Evolutionary conservation across 257 asterid genomes (phyloP).

Genomic region (Nemophila menziesii): DNA sequence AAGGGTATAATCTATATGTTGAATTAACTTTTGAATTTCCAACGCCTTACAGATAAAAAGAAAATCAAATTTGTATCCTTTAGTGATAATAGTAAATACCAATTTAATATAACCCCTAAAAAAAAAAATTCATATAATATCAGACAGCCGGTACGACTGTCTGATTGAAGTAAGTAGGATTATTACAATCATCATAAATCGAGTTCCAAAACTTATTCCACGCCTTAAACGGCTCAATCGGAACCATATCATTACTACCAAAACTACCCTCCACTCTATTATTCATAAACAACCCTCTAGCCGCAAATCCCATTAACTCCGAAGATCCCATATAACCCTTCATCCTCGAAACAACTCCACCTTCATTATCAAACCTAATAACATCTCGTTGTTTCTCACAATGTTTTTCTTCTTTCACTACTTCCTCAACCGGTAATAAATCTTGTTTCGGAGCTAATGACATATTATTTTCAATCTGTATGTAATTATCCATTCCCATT

Average conservation of each 20-base stretch:
- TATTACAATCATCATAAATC: slow-evolving; percentile 16
- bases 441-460: slow-evolving; percentile 12
- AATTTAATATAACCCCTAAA: too few species aligned
- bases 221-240: slow-evolving; percentile 39
- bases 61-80: too few species aligned
- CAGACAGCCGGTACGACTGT: too few species aligned
- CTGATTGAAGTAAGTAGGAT: slow-evolving; percentile 18
- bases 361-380: slow-evolving; percentile 23
- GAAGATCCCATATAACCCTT: slow-evolving; percentile 41
- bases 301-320: slow-evolving; percentile 50
- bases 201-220: slow-evolving; percentile 47
- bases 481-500: slow-evolving; percentile 36
- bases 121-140: too few species aligned
- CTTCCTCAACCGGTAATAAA: slow-evolving; percentile 10
- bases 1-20: too few species aligned
- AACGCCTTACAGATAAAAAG: too few species aligned
- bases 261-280: slow-evolving; percentile 14
- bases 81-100: too few species aligned
- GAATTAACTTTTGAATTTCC: too few species aligned
- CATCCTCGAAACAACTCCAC: slow-evolving; percentile 47
- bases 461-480: slow-evolving; percentile 16
- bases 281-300: slow-evolving; percentile 43
- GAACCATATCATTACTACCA: slow-evolving; percentile 17
- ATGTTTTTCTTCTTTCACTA: slow-evolving; percentile 14
- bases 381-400: slow-evolving; percentile 15